Conservation (phyloP, 768 basidiomycete genomes). For the Amanita phalloides region DNA sequence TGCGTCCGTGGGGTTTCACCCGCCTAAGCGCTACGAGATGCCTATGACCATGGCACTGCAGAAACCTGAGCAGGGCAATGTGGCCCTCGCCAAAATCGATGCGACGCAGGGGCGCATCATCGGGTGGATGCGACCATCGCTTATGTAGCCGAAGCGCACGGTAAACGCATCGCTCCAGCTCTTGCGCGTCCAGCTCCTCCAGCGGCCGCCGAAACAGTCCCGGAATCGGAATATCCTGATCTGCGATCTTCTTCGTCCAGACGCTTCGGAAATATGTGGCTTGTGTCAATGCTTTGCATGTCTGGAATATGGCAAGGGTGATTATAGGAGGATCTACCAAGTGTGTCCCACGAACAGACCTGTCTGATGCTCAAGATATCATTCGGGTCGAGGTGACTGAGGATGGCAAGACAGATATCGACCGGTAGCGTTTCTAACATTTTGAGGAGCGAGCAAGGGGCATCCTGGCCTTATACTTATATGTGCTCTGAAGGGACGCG, state of each 20-base stretch:
- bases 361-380: slow-evolving; percentile 36
- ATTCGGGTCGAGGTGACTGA: slow-evolving; percentile 26
- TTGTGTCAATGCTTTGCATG: slow-evolving; percentile 29
- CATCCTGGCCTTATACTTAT: no score
- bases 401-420: slow-evolving; percentile 36
- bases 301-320: slow-evolving; percentile 20
- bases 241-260: slow-evolving; percentile 36
- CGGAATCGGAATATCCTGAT: slow-evolving; percentile 36
- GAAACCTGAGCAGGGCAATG: slow-evolving; percentile 34
- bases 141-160: slow-evolving; percentile 30
- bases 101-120: slow-evolving; percentile 11
- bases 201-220: slow-evolving; percentile 20
- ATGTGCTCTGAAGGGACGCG: no score
- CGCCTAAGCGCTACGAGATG: slow-evolving; percentile 36
- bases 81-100: slow-evolving; percentile 7
- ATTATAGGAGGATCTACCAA: neutral
- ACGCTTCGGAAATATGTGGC: slow-evolving; percentile 36
- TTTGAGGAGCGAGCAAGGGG: neutral
- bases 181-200: slow-evolving; percentile 23
- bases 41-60: slow-evolving; percentile 28
- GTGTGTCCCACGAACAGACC: slow-evolving; percentile 21
- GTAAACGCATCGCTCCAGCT: slow-evolving; percentile 32
- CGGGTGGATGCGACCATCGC: slow-evolving; percentile 40
- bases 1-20: slow-evolving; percentile 1
- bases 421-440: slow-evolving; percentile 26